Percentiles rank a stretch among this genome's conserved stretches.
Conservation (phyloP, 2,329 filamentous ascomycete genomes). For the Hortaea werneckii region DNA sequence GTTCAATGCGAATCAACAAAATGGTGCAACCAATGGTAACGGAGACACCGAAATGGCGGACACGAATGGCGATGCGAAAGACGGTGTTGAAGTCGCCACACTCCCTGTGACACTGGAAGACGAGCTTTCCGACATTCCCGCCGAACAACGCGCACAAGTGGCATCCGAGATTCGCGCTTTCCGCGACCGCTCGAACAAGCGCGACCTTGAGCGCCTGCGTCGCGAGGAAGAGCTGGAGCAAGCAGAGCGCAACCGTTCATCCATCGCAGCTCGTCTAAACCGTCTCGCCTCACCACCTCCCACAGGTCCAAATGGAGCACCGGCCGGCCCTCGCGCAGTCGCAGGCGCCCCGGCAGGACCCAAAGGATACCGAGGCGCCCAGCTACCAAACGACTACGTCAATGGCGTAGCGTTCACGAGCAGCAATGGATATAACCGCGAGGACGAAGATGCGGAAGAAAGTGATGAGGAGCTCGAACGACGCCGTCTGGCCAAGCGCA, state of each 20-base stretch:
- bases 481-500: conserved; percentile 59
- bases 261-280: conserved; percentile 47
- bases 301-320: conserved; percentile 54
- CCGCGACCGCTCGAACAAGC: conserved; percentile 76
- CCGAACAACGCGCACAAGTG: conserved; percentile 91
- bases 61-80: conserved; percentile 48
- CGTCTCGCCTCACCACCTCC: conserved; percentile 64
- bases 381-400: conserved; percentile 62
- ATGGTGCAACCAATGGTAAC: conserved; percentile 4
- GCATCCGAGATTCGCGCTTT: conserved; percentile 91
- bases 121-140: conserved; percentile 87
- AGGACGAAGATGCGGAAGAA: conserved; percentile 80
- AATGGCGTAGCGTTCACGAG: conserved; percentile 70
- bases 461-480: conserved; percentile 77
- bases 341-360: conserved; percentile 67
- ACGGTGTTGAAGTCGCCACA: conserved; percentile 71
- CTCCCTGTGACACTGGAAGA: conserved; percentile 78
- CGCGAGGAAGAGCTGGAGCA: conserved; percentile 90
- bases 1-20: conserved; percentile 16
- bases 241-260: conserved; percentile 66
- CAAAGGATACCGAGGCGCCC: conserved; percentile 46
- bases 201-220: conserved; percentile 78
- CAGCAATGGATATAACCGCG: conserved; percentile 56
- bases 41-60: conserved; percentile 15
- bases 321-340: conserved; percentile 61